Percentiles rank a stretch among this genome's conserved stretches.
phyloP scores from a whole-genome alignment of 208 protist genomes.

The Trypanosoma avium region DNA sequence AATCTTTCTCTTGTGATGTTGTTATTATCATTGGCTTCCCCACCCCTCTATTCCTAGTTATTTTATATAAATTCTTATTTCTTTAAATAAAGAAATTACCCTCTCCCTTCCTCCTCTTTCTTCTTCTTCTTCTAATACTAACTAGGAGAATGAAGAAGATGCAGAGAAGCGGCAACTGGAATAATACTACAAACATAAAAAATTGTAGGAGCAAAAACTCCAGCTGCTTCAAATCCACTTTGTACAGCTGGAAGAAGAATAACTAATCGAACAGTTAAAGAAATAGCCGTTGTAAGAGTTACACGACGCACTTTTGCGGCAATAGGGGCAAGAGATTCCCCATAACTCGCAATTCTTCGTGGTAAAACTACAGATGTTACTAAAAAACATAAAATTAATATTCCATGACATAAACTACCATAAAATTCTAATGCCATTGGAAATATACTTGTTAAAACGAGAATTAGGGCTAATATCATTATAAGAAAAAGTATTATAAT shows the following conservation, averaged over 20 bases:
- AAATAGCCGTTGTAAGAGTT: slow-evolving; percentile 1
- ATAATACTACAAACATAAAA: slow-evolving; percentile 12
- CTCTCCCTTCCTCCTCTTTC: too few species aligned
- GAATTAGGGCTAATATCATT: not conserved
- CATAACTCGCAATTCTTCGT: slow-evolving; percentile 2
- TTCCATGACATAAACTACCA: not conserved
- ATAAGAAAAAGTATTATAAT: not conserved
- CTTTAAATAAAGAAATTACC: too few species aligned
- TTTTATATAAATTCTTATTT: too few species aligned
- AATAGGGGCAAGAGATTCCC: slow-evolving; percentile 4
- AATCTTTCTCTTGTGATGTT: too few species aligned
- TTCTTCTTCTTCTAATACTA: not conserved
- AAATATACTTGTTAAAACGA: not conserved
- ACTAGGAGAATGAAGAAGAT: slow-evolving; percentile 4
- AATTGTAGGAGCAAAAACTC: slow-evolving; percentile 5
- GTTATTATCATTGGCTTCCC: too few species aligned
- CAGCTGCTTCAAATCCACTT: not conserved
- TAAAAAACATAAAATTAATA: not conserved
- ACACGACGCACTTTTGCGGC: slow-evolving; percentile 5
- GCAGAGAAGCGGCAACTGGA: slow-evolving; percentile 4
- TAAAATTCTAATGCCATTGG: slow-evolving; percentile 4
- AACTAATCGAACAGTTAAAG: not conserved
- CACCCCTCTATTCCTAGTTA: too few species aligned
- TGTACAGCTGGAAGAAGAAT: slow-evolving; percentile 13
- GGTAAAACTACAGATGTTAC: not conserved